Evolutionary conservation across 2,329 filamentous ascomycete species (phyloP).

Genomic region (Diaporthe capsici): DNA sequence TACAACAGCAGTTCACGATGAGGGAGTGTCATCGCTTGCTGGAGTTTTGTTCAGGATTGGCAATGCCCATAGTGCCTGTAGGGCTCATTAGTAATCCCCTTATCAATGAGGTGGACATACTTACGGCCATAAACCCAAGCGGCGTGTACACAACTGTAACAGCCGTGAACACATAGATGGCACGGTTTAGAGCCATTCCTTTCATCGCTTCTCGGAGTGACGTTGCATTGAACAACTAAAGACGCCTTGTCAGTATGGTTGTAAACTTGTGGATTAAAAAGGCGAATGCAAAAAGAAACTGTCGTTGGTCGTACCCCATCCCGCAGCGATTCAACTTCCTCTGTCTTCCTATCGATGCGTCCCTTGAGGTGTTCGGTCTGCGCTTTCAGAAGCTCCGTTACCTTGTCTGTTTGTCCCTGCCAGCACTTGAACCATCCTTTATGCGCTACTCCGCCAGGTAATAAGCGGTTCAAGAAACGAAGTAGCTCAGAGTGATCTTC

Average conservation of each 20-base stretch:
- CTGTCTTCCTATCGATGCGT: background rate
- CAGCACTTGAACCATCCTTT: background rate
- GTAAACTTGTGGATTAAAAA: rapidly evolving
- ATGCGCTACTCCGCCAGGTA: too few relatives aligned
- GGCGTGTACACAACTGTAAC: constrained; percentile 15
- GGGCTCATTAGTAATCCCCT: background rate
- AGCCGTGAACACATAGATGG: constrained; percentile 45
- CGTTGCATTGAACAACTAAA: constrained; percentile 11
- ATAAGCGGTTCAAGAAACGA: too few relatives aligned
- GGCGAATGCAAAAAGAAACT: background rate
- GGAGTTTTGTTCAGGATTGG: constrained; percentile 95
- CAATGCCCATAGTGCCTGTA: constrained; percentile 55
- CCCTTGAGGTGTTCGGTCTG: background rate
- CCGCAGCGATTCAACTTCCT: constrained; percentile 4
- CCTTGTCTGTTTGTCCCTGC: background rate
- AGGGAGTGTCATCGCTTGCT: constrained; percentile 96
- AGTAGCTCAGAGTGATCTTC: too few relatives aligned
- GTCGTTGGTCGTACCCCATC: background rate
- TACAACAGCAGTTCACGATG: constrained; percentile 93
- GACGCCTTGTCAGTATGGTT: background rate
- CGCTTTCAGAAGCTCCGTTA: background rate
- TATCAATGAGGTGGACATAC: background rate
- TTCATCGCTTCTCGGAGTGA: constrained; percentile 6
- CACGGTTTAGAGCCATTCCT: constrained; percentile 51
- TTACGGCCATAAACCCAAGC: background rate